Percentiles rank a stretch among this genome's conserved stretches.
Conservation (phyloP, 2,329 filamentous ascomycete genomes). For the Aureobasidium musti region DNA sequence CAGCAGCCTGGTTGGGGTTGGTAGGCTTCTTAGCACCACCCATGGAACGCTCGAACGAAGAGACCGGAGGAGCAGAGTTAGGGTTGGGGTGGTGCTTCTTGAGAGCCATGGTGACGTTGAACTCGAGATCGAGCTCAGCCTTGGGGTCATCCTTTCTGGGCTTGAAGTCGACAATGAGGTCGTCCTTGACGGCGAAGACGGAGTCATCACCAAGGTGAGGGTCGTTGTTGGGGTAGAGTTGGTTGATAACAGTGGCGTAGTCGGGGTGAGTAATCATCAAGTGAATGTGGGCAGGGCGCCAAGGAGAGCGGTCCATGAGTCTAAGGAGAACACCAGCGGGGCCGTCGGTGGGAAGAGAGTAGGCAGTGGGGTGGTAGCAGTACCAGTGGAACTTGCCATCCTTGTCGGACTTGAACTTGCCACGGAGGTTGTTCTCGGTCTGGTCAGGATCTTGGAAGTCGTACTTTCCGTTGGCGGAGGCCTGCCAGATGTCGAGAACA, state of each 20-base stretch:
- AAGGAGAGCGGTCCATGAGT: slow-evolving; percentile 59
- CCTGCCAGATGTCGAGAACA: slow-evolving; percentile 78
- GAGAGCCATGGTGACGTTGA: slow-evolving; percentile 49
- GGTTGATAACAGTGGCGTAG: slow-evolving; percentile 59
- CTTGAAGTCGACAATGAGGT: slow-evolving; percentile 60
- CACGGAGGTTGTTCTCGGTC: slow-evolving; percentile 71
- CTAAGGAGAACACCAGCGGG: slow-evolving; percentile 57
- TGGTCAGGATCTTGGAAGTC: slow-evolving; percentile 74
- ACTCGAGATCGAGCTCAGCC: slow-evolving; percentile 57
- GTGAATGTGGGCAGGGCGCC: slow-evolving; percentile 64
- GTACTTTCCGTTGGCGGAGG: slow-evolving; percentile 59
- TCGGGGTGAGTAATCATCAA: slow-evolving; percentile 57
- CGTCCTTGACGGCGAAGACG: slow-evolving; percentile 64
- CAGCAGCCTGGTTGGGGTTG: slow-evolving; percentile 21
- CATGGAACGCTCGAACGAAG: slow-evolving; percentile 26
- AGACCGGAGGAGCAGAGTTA: slow-evolving; percentile 24
- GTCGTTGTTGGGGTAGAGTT: slow-evolving; percentile 62
- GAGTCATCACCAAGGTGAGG: slow-evolving; percentile 60
- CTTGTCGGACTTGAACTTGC: slow-evolving; percentile 71
- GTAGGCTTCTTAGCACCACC: slow-evolving; percentile 12
- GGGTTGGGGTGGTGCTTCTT: slow-evolving; percentile 29
- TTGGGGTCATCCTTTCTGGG: slow-evolving; percentile 54
- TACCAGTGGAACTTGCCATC: slow-evolving; percentile 73
- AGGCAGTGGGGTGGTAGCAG: slow-evolving; percentile 73
- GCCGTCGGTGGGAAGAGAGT: slow-evolving; percentile 68